Conservation (phyloP, 2,329 filamentous ascomycete species). For the Leptographium procerum region DNA sequence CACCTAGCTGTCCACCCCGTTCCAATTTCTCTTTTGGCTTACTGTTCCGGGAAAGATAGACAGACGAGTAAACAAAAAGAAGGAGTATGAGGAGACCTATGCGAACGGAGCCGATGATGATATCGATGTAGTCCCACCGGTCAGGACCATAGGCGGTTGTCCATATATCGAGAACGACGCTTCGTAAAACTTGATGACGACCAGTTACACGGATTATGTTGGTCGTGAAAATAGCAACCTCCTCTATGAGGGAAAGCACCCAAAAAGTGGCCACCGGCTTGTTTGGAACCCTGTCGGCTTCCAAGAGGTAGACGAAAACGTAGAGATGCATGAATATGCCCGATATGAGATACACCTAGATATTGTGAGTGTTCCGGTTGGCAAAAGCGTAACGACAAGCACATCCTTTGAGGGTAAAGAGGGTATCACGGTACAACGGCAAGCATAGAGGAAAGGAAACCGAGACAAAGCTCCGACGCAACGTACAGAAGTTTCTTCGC, state of each 20-base stretch:
- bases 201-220: conserved; percentile 59
- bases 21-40: conserved; percentile 28
- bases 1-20: conserved; percentile 27
- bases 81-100: conserved; percentile 42
- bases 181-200: conserved; percentile 19
- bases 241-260: conserved; percentile 59
- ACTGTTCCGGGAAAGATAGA: conserved; percentile 29
- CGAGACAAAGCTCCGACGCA: neutral
- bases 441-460: neutral
- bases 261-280: conserved; percentile 71
- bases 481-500: conserved; percentile 36
- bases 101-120: conserved; percentile 56
- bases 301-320: conserved; percentile 43
- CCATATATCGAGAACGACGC: conserved; percentile 26
- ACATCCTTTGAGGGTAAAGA: neutral
- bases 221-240: conserved; percentile 58
- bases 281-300: conserved; percentile 65
- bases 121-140: conserved; percentile 52
- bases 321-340: conserved; percentile 12
- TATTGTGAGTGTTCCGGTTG: neutral
- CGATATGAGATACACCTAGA: conserved; percentile 13
- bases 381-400: neutral
- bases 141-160: conserved; percentile 22
- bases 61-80: conserved; percentile 44
- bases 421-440: neutral